These are phyloP conservation scores for Colletotrichum scovillei DNA, from an alignment of 2,329 filamentous ascomycete genomes.

Conservation along the genomic window DNA sequence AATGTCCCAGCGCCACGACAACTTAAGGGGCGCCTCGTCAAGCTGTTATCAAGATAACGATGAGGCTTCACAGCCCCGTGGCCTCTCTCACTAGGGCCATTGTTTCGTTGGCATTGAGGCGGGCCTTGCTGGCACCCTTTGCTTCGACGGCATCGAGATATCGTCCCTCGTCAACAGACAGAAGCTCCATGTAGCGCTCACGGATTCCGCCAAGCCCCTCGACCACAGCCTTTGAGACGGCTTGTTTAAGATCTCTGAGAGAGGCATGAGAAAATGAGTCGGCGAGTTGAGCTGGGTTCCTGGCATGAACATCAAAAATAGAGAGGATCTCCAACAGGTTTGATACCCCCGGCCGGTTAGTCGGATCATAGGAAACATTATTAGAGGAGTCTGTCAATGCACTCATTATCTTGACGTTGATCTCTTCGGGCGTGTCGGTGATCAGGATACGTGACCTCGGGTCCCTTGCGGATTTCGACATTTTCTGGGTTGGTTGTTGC, in stretches of 20 bases:
- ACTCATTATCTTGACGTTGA: conserved; percentile 75
- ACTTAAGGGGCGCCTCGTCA: not conserved
- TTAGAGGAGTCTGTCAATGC: conserved; percentile 81
- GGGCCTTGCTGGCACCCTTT: conserved; percentile 71
- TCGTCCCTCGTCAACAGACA: conserved; percentile 57
- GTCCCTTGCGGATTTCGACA: conserved; percentile 89
- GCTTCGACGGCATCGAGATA: conserved; percentile 68
- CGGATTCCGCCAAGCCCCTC: conserved; percentile 65
- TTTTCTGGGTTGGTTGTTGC: conserved; percentile 80
- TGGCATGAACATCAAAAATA: conserved; percentile 66
- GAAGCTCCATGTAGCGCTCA: conserved; percentile 64
- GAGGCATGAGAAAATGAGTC: conserved; percentile 49
- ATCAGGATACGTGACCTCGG: conserved; percentile 83
- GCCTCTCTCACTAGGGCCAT: conserved; percentile 65
- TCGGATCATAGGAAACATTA: conserved; percentile 78
- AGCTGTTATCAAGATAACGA: not conserved
- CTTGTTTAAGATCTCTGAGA: conserved; percentile 56
- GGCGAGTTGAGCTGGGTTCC: conserved; percentile 54
- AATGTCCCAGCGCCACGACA: not conserved
- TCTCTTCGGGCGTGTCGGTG: conserved; percentile 74
- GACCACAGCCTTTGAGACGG: conserved; percentile 69
- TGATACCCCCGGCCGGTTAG: conserved; percentile 80
- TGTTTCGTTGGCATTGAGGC: conserved; percentile 67
- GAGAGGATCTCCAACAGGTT: conserved; percentile 88
- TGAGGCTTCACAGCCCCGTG: conserved; percentile 55